Evolutionary conservation across 2,329 filamentous ascomycete species (phyloP).

Genomic region (Sporothrix inflata): DNA sequence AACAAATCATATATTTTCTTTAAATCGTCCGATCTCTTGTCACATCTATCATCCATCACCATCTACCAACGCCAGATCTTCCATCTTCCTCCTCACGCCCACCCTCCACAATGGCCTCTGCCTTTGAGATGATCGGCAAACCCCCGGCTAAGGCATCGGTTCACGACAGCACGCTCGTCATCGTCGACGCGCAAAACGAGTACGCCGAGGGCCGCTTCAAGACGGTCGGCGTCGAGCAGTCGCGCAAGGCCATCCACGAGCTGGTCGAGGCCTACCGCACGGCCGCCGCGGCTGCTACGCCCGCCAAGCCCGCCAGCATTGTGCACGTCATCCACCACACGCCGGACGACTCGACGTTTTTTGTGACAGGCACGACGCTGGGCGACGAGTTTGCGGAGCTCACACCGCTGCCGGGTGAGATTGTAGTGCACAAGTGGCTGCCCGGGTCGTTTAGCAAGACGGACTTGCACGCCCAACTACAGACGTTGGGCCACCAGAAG

Average conservation of each 20-base stretch:
- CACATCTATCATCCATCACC: too few species aligned
- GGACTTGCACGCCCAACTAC: constrained; percentile 58
- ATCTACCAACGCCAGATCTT: background rate
- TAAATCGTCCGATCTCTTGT: background rate
- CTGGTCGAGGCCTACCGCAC: constrained; percentile 65
- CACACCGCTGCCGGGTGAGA: constrained; percentile 57
- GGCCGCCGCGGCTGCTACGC: constrained; percentile 35
- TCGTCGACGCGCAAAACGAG: constrained; percentile 74
- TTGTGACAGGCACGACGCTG: constrained; percentile 64
- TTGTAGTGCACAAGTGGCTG: constrained; percentile 59
- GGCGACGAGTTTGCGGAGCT: constrained; percentile 65
- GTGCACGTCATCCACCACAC: constrained; percentile 65
- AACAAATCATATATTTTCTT: background rate
- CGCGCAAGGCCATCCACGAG: constrained; percentile 58
- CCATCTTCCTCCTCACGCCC: background rate
- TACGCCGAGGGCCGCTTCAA: constrained; percentile 62
- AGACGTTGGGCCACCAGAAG: constrained; percentile 57
- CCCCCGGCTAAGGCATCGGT: constrained; percentile 59
- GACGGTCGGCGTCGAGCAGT: constrained; percentile 56
- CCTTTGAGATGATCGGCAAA: constrained; percentile 58
- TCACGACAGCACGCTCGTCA: constrained; percentile 63
- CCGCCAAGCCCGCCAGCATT: constrained; percentile 45
- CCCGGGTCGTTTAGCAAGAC: constrained; percentile 66
- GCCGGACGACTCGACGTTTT: constrained; percentile 58
- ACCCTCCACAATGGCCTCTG: constrained; percentile 28